phyloP scores from a whole-genome alignment of 1,284 basidiomycete genomes.

The Ceratobasidium papillatum region DNA sequence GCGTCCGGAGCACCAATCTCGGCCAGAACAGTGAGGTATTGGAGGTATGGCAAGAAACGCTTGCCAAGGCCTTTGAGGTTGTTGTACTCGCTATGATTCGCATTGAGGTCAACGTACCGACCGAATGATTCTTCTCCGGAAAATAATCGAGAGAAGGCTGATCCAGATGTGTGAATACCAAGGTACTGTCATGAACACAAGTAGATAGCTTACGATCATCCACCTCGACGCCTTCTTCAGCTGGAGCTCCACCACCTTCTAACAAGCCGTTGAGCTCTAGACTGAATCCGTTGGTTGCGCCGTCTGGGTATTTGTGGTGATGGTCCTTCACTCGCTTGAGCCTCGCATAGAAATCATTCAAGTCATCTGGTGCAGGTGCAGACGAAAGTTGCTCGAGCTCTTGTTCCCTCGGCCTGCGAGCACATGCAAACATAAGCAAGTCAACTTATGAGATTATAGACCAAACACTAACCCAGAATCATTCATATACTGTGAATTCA shows the following conservation, averaged over 20 bases:
- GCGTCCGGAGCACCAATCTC: slow-evolving; percentile 56
- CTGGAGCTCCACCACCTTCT: slow-evolving; percentile 55
- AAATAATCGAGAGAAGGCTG: slow-evolving; percentile 88
- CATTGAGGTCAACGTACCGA: slow-evolving; percentile 92
- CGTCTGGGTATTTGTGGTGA: slow-evolving; percentile 93
- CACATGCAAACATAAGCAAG: neutral
- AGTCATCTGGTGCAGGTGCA: slow-evolving; percentile 68
- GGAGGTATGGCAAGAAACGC: slow-evolving; percentile 80
- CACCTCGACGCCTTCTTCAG: slow-evolving; percentile 75
- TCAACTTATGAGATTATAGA: neutral
- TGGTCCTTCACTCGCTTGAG: slow-evolving; percentile 95
- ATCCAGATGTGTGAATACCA: slow-evolving; percentile 43
- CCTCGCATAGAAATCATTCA: slow-evolving; percentile 93
- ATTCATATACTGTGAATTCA: slow-evolving; percentile 79
- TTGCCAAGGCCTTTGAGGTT: slow-evolving; percentile 87
- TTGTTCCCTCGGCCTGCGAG: slow-evolving; percentile 49
- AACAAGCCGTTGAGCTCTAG: slow-evolving; percentile 79
- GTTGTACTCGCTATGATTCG: slow-evolving; percentile 87
- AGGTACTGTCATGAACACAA: neutral
- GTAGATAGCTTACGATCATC: slow-evolving; percentile 74
- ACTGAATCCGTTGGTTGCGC: slow-evolving; percentile 80
- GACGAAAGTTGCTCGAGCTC: slow-evolving; percentile 56
- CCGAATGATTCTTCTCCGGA: slow-evolving; percentile 97
- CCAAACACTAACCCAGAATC: slow-evolving; percentile 58
- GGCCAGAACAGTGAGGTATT: slow-evolving; percentile 87